phyloP scores from a whole-genome alignment of 306 rosid species.

The Rosa chinensis region DNA sequence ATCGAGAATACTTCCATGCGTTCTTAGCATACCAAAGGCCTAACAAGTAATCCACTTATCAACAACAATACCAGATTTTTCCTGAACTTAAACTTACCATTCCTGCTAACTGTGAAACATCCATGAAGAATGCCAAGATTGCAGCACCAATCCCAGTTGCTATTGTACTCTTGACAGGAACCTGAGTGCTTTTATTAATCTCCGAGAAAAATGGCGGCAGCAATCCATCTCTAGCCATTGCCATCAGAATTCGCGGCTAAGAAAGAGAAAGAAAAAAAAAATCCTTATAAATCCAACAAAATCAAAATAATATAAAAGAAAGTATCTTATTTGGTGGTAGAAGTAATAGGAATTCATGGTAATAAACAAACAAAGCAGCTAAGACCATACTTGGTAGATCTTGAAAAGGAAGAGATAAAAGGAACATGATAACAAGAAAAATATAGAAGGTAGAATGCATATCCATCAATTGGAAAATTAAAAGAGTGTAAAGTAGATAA shows the following conservation, averaged over 20 bases:
- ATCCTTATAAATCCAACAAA: slow-evolving; percentile 3
- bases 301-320: neutral
- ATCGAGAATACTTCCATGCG: neutral
- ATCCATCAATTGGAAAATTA: neutral
- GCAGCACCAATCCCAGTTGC: slow-evolving; percentile 75
- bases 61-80: slow-evolving; percentile 1
- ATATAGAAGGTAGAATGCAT: neutral
- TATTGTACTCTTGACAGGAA: slow-evolving; percentile 59
- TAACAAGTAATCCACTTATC: neutral
- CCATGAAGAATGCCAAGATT: slow-evolving; percentile 72
- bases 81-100: slow-evolving; percentile 56
- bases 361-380: neutral
- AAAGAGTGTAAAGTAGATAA: neutral
- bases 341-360: neutral
- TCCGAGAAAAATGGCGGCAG: slow-evolving; percentile 53
- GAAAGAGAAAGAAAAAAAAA: slow-evolving; percentile 11
- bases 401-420: neutral
- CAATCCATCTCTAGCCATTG: slow-evolving; percentile 65
- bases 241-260: slow-evolving; percentile 67
- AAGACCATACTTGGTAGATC: neutral
- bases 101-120: slow-evolving; percentile 82
- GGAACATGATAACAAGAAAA: neutral
- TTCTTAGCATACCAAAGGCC: neutral
- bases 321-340: neutral
- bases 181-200: slow-evolving; percentile 40